Conservation (phyloP, 805 yeast species). For the Cyberlindnera mrakii region DNA sequence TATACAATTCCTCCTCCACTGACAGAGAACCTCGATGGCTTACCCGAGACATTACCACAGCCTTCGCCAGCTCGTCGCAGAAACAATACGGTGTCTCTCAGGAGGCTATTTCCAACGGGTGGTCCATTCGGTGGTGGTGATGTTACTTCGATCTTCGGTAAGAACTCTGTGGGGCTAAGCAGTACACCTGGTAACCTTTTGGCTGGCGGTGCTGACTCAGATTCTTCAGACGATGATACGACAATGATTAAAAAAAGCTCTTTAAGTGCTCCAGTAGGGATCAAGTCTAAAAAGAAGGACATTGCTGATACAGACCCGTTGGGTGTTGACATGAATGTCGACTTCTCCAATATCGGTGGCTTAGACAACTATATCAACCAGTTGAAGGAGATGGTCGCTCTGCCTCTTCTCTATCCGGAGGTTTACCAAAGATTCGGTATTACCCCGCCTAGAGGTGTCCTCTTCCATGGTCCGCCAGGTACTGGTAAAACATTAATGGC, state of each 20-base stretch:
- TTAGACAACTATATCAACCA: conserved; percentile 85
- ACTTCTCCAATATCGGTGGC: conserved; percentile 85
- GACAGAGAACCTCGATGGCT: conserved; percentile 27
- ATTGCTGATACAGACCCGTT: conserved; percentile 90
- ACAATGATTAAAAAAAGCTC: conserved; percentile 34
- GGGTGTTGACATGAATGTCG: conserved; percentile 83
- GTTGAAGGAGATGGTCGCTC: conserved; percentile 92
- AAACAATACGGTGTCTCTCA: conserved; percentile 38
- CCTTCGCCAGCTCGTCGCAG: conserved; percentile 30
- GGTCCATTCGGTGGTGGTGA: conserved; percentile 99
- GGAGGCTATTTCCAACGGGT: conserved; percentile 83
- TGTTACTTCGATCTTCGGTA: conserved; percentile 76
- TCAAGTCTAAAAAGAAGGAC: conserved; percentile 33
- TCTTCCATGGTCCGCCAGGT: conserved; percentile 99
- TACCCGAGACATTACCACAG: conserved; percentile 5
- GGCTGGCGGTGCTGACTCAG: conserved; percentile 40
- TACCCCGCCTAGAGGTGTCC: conserved; percentile 95
- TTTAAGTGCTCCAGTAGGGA: conserved; percentile 25
- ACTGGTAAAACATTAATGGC: conserved; percentile 99
- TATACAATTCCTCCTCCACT: conserved; percentile 84
- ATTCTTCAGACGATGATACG: conserved; percentile 60
- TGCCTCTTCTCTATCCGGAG: conserved; percentile 91
- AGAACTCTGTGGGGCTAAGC: conserved; percentile 39
- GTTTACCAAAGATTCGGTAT: conserved; percentile 82
- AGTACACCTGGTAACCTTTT: conserved; percentile 10